Percentiles rank a stretch among this genome's conserved stretches.
Evolutionary conservation across 1,284 basidiomycete genomes (phyloP).

Genomic region (Malassezia nana): DNA sequence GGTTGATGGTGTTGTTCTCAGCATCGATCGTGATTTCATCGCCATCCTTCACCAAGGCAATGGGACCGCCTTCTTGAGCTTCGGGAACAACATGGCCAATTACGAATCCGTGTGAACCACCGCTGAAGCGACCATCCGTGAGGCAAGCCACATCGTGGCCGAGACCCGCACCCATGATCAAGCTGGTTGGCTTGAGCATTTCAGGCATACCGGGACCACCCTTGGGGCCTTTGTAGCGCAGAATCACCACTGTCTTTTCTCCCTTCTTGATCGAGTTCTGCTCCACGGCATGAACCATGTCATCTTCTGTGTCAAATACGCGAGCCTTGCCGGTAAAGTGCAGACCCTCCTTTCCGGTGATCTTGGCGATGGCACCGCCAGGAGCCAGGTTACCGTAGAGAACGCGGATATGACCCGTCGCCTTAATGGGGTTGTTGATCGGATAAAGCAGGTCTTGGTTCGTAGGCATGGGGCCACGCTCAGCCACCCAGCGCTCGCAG

Average conservation of each 20-base stretch:
- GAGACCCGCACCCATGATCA: constrained; percentile 66
- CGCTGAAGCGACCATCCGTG: constrained; percentile 93
- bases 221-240: constrained; percentile 47
- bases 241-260: constrained; percentile 46
- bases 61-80: constrained; percentile 78
- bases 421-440: constrained; percentile 40
- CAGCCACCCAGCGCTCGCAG: constrained; percentile 59
- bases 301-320: constrained; percentile 46
- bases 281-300: constrained; percentile 44
- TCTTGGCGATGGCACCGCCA: constrained; percentile 46
- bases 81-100: constrained; percentile 89
- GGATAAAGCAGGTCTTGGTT: constrained; percentile 42
- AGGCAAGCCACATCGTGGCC: constrained; percentile 81
- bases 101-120: constrained; percentile 62
- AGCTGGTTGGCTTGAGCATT: constrained; percentile 63
- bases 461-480: constrained; percentile 34
- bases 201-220: constrained; percentile 85
- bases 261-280: constrained; percentile 40
- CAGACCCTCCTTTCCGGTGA: constrained; percentile 47
- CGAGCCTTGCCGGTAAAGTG: constrained; percentile 44
- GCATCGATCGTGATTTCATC: constrained; percentile 70
- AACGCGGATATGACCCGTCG: constrained; percentile 43
- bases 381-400: constrained; percentile 46
- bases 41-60: constrained; percentile 76
- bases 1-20: constrained; percentile 67